phyloP scores from a whole-genome alignment of 345 rosid species.

The Firmiana major region DNA sequence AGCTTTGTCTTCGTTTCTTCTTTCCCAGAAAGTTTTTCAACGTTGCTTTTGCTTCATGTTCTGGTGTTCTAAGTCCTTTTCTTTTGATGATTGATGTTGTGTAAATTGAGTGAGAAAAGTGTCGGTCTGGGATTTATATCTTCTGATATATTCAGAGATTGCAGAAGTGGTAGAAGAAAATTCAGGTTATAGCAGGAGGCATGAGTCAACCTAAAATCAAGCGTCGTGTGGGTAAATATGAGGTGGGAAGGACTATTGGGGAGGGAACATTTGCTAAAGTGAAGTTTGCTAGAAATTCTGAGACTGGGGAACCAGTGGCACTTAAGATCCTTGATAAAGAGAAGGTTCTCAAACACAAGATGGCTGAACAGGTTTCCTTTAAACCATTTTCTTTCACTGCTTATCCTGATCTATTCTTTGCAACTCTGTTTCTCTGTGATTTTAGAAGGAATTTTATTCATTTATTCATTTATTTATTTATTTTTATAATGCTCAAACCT shows the following conservation, averaged over 20 bases:
- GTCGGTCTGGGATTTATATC: background rate
- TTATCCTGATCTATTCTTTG: background rate
- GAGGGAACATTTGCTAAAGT: conserved; percentile 99
- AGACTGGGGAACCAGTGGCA: conserved; percentile 83
- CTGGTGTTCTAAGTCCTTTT: background rate
- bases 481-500: background rate
- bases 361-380: conserved; percentile 88
- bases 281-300: conserved; percentile 87
- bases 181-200: conserved; percentile 10
- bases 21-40: no score
- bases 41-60: background rate
- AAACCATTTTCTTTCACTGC: background rate
- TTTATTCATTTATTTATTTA: background rate
- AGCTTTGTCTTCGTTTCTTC: background rate
- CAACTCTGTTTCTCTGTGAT: background rate
- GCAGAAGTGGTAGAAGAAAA: background rate
- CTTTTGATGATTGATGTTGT: background rate
- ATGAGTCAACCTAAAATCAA: conserved; percentile 74
- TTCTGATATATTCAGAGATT: background rate
- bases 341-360: conserved; percentile 92
- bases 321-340: conserved; percentile 95
- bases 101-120: background rate
- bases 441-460: background rate
- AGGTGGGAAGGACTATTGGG: conserved; percentile 94
- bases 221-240: conserved; percentile 88